phyloP scores from a whole-genome alignment of 441 rosid species.

The Gossypium gossypioides region DNA sequence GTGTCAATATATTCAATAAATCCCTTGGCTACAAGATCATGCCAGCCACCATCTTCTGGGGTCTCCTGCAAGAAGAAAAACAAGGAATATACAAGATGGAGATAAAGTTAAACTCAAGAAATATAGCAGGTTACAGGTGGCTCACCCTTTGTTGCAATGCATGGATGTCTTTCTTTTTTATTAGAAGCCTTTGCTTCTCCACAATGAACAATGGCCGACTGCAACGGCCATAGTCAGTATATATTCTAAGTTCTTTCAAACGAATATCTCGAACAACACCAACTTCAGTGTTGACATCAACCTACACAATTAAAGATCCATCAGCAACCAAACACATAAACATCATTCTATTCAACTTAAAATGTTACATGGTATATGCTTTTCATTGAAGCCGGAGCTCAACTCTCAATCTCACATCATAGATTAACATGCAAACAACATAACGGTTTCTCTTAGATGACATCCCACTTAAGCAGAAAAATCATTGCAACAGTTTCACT shows the following conservation, averaged over 20 bases:
- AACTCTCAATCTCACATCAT: background rate
- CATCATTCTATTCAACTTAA: background rate
- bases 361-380: background rate
- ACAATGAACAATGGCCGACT: conserved; percentile 95
- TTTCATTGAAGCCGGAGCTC: background rate
- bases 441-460: background rate
- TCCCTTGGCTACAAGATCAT: conserved; percentile 76
- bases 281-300: conserved; percentile 95
- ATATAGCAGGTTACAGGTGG: background rate
- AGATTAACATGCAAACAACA: background rate
- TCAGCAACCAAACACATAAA: conserved; percentile 13
- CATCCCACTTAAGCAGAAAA: background rate
- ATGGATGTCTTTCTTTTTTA: conserved; percentile 75
- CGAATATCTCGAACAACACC: conserved; percentile 92
- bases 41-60: conserved; percentile 92
- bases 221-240: conserved; percentile 97
- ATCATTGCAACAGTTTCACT: background rate
- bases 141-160: conserved; percentile 81
- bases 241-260: conserved; percentile 76
- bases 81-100: conserved; percentile 1
- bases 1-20: conserved; percentile 91
- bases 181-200: conserved; percentile 84
- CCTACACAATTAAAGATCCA: conserved; percentile 35
- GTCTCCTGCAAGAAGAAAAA: conserved; percentile 41
- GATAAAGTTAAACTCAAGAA: background rate